phyloP scores from a whole-genome alignment of 352 stramenopile genomes.

The Phytopythium ostracodes region DNA sequence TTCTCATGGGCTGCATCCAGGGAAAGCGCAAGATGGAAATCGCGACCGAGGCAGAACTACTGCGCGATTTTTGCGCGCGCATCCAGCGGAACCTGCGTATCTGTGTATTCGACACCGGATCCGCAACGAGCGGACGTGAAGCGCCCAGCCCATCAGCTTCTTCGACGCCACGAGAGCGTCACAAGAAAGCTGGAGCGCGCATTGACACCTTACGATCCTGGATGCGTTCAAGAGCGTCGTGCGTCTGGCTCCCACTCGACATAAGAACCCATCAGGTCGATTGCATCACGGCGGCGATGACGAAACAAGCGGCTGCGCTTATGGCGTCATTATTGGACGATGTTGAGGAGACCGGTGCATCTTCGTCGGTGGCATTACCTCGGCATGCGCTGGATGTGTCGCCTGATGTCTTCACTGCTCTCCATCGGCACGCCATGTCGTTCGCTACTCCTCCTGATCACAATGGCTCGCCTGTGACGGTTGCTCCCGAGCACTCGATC shows the following conservation, averaged over 20 bases:
- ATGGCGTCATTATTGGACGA: neutral
- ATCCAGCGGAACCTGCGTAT: slow-evolving; percentile 42
- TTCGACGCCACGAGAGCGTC: too few species aligned
- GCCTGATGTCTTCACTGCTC: neutral
- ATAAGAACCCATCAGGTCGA: slow-evolving; percentile 3
- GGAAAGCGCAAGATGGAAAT: slow-evolving; percentile 24
- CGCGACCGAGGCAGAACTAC: slow-evolving; percentile 25
- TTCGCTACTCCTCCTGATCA: neutral
- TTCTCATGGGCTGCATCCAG: slow-evolving; percentile 33
- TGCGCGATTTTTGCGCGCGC: slow-evolving; percentile 24
- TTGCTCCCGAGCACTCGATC: slow-evolving; percentile 6
- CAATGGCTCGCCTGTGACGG: neutral
- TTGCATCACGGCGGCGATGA: neutral
- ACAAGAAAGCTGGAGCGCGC: neutral
- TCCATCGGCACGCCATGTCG: neutral
- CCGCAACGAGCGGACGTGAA: too few species aligned
- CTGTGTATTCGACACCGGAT: slow-evolving; percentile 24
- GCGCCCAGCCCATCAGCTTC: too few species aligned
- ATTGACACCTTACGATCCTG: neutral
- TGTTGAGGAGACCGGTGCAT: neutral
- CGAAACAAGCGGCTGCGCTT: neutral
- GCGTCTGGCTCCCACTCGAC: slow-evolving; percentile 18
- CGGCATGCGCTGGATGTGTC: neutral
- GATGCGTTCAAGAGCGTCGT: slow-evolving; percentile 20
- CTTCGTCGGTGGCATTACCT: neutral